These are phyloP conservation scores for Purpureocillium takamizusanense DNA, from an alignment of 2,329 filamentous ascomycete species.

Conservation along the genomic window DNA sequence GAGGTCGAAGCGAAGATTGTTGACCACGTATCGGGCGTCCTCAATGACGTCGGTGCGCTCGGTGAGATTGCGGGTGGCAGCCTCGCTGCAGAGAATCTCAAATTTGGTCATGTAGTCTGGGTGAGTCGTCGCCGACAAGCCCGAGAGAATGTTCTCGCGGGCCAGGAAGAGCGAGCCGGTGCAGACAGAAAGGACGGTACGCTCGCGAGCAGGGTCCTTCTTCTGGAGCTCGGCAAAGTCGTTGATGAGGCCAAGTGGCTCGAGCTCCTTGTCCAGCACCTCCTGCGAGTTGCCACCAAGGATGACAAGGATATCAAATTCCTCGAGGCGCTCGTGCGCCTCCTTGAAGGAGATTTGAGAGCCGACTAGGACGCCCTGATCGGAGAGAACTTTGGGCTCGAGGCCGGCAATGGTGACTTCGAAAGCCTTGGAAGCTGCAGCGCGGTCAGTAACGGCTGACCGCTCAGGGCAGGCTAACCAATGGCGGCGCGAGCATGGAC, in stretches of 20 bases:
- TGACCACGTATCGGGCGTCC: slow-evolving; percentile 75
- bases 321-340: slow-evolving; percentile 61
- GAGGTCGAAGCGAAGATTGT: slow-evolving; percentile 82
- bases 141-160: slow-evolving; percentile 66
- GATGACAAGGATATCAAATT: slow-evolving; percentile 73
- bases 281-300: slow-evolving; percentile 60
- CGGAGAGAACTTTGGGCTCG: slow-evolving; percentile 45
- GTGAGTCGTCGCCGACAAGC: slow-evolving; percentile 74
- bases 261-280: slow-evolving; percentile 56
- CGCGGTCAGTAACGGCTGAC: slow-evolving; percentile 4
- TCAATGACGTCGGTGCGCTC: slow-evolving; percentile 79
- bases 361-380: slow-evolving; percentile 59
- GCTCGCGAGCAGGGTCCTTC: slow-evolving; percentile 69
- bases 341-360: slow-evolving; percentile 73
- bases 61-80: slow-evolving; percentile 57
- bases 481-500: background rate
- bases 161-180: slow-evolving; percentile 72
- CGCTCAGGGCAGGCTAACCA: background rate
- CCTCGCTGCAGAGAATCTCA: slow-evolving; percentile 72
- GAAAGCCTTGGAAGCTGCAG: slow-evolving; percentile 45
- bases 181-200: slow-evolving; percentile 72
- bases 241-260: slow-evolving; percentile 64
- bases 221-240: slow-evolving; percentile 74
- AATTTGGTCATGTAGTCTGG: slow-evolving; percentile 72
- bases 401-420: slow-evolving; percentile 45